Evolutionary conservation across 768 basidiomycete genomes (phyloP), one percentile per base, ranked within the genome.

Genomic region (Termitomyces sp.): DNA sequence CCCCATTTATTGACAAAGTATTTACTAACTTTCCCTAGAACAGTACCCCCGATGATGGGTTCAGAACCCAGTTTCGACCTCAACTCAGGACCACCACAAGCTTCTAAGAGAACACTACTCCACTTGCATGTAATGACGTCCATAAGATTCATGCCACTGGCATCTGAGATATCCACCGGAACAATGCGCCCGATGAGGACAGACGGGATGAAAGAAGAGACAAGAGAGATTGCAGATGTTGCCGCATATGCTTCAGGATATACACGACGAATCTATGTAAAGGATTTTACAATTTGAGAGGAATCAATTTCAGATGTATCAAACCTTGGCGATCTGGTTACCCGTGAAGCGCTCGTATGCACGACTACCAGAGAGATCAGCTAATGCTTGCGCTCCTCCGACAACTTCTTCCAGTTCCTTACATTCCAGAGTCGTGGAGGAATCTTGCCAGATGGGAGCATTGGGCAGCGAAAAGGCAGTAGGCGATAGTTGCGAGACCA

Each of bases 371-470:
- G 89, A 89, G 12, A 87, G 70, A 66, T 88, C 82, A 9, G 91
- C 85, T 8, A 95, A 74, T 5, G 70, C 80, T 58, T 88, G 86
- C 0, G 86, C 70, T 5, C 90, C 89, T 38, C 91, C 91, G 10
- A 88, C 72, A 38, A 74, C 77, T 0, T 74, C 77, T 64, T 93
- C 89, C 43, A 94, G 71, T 56, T 76, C 78, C 54, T 73, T 72
- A 65, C 92, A 94, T 62, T 94, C 90, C 43, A 72, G 70, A 0
- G 84, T 86, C 0, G 91, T 94, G 0, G 90, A 92, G 1, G 90
- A 91, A 69, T 94, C 93, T 68, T 94, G 91, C 92, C 93, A 95
- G 65, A 94, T 94, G 10, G 91, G 91, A 3, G 87, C 81, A 59
- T 77, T 77, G 1, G 75, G 75, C 12, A 83, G 70, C 6, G 89